These are phyloP conservation scores for Phycomyces nitens DNA, from an alignment of 192 early-diverging fungal species.

Conservation along the genomic window DNA sequence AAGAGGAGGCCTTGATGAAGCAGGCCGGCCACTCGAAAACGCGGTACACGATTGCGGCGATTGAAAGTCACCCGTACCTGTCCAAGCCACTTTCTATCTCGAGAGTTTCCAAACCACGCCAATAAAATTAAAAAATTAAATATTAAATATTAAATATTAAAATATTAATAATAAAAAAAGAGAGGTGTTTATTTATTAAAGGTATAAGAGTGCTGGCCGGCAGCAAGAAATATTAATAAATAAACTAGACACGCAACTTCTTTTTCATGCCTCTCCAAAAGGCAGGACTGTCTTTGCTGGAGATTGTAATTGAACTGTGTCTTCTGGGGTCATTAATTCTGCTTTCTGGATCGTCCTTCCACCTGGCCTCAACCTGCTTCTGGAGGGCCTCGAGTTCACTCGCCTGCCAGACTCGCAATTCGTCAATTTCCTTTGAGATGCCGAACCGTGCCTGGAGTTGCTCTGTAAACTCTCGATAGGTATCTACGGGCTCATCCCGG, in stretches of 20 bases:
- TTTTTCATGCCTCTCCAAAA: slow-evolving; percentile 26
- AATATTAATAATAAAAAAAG: too few relatives aligned
- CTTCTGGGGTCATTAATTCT: slow-evolving; percentile 5
- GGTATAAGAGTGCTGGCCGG: too few relatives aligned
- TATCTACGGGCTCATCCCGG: background rate
- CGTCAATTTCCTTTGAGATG: slow-evolving; percentile 19
- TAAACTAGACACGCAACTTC: slow-evolving; percentile 18
- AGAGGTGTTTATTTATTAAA: too few relatives aligned
- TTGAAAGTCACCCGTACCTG: background rate
- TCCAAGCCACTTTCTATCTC: background rate
- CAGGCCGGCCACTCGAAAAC: background rate
- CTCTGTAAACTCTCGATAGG: slow-evolving; percentile 21
- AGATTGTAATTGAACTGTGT: background rate
- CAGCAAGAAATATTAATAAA: background rate
- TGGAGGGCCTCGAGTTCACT: slow-evolving; percentile 15
- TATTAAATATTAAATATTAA: too few relatives aligned
- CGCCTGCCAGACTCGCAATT: slow-evolving; percentile 12
- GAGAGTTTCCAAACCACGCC: too few relatives aligned
- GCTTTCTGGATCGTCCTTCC: slow-evolving; percentile 12
- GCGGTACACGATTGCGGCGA: background rate
- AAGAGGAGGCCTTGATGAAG: slow-evolving; percentile 3
- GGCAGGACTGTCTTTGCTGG: slow-evolving; percentile 3
- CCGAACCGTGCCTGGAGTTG: slow-evolving; percentile 12
- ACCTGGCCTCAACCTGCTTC: background rate
- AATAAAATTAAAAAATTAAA: too few relatives aligned